These are phyloP conservation scores for Hemileccinum rubropunctum DNA, from an alignment of 768 basidiomycete species.

Conservation along the genomic window DNA sequence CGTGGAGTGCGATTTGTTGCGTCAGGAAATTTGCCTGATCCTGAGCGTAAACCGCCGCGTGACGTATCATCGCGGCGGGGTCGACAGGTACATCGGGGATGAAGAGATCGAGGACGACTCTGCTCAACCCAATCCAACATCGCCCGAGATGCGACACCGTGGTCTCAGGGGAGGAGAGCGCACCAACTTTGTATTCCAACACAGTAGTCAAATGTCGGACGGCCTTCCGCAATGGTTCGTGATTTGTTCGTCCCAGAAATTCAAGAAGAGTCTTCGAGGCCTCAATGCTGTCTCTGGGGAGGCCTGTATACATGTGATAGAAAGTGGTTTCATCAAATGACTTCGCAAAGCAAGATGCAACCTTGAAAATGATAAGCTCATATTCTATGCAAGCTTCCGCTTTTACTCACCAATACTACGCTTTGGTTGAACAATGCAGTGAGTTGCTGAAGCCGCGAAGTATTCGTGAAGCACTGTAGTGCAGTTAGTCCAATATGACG, in stretches of 20 bases:
- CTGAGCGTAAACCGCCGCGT: constrained; percentile 41
- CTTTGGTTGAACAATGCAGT: constrained; percentile 39
- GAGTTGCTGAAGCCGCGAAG: constrained; percentile 43
- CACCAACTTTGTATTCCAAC: constrained; percentile 17
- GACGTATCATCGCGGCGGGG: constrained; percentile 67
- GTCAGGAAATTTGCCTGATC: constrained; percentile 40
- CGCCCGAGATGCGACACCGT: constrained; percentile 39
- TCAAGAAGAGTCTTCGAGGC: constrained; percentile 27
- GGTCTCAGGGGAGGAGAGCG: constrained; percentile 14
- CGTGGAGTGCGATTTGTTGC: constrained; percentile 53
- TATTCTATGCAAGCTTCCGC: neutral
- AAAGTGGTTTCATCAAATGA: constrained; percentile 34
- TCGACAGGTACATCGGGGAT: constrained; percentile 86
- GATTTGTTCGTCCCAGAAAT: constrained; percentile 33
- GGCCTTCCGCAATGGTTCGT: constrained; percentile 36
- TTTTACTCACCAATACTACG: constrained; percentile 39
- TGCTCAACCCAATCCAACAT: constrained; percentile 61
- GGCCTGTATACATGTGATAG: constrained; percentile 9
- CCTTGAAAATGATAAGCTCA: constrained; percentile 28
- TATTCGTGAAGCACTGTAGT: constrained; percentile 38
- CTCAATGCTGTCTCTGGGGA: constrained; percentile 8
- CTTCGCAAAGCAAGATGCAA: constrained; percentile 43
- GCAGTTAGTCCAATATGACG: constrained; percentile 37
- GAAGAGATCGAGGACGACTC: constrained; percentile 63
- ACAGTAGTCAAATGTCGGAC: constrained; percentile 30